phyloP scores from a whole-genome alignment of 495 filamentous ascomycete genomes.

The Aspergillus nidulans region DNA sequence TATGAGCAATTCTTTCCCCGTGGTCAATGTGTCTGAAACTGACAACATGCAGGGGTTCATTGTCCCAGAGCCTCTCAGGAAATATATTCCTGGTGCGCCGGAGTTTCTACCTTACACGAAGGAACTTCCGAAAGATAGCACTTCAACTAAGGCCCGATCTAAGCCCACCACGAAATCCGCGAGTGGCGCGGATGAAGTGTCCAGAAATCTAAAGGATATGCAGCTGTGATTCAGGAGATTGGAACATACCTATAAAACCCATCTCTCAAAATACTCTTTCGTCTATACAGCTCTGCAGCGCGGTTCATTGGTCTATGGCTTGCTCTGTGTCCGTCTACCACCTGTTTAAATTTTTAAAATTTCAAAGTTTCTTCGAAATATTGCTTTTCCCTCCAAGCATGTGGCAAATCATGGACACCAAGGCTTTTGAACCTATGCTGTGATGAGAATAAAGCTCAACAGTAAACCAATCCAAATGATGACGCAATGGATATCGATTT shows the following conservation, averaged over 20 bases:
- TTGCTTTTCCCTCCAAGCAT: too few species aligned
- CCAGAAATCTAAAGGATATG: constrained; percentile 39
- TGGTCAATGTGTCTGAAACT: constrained; percentile 6
- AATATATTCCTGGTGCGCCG: constrained; percentile 85
- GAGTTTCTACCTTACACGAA: constrained; percentile 86
- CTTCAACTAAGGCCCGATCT: constrained; percentile 53
- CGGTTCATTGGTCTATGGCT: too few species aligned
- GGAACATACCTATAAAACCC: neutral
- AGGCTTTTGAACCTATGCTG: too few species aligned
- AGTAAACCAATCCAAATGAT: too few species aligned
- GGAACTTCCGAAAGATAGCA: constrained; percentile 72
- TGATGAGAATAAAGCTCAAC: too few species aligned
- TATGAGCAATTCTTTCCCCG: constrained; percentile 31
- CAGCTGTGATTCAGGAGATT: constrained; percentile 25
- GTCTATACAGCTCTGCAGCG: neutral
- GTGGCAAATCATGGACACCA: too few species aligned
- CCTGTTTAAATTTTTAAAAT: too few species aligned
- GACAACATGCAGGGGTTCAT: constrained; percentile 59
- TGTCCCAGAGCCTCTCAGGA: constrained; percentile 81
- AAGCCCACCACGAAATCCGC: constrained; percentile 28
- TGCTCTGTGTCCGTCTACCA: too few species aligned
- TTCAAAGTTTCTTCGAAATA: too few species aligned
- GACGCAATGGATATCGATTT: too few species aligned
- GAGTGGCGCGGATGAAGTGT: constrained; percentile 26
- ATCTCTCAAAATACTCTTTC: neutral